A percentile compares a stretch with the other conserved stretches of the same genome.
These are phyloP conservation scores for Monosporascus sp. DNA, from an alignment of 2,329 filamentous ascomycete species.

Conservation along the genomic window DNA sequence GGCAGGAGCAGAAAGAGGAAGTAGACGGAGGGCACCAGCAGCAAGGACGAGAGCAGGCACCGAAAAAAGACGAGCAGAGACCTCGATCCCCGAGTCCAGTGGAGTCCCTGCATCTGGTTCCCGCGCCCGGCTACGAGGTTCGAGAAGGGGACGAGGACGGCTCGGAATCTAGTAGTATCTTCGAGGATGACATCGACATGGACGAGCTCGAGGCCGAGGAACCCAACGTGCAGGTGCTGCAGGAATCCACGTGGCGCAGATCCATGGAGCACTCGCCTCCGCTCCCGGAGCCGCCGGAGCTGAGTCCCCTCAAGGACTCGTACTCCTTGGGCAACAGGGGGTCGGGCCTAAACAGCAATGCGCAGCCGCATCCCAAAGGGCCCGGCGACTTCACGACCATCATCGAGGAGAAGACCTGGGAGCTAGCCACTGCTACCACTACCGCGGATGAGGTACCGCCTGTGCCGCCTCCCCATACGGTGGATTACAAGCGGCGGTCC, in stretches of 20 bases:
- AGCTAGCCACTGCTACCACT: constrained; percentile 31
- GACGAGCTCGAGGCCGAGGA: constrained; percentile 25
- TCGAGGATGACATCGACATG: constrained; percentile 41
- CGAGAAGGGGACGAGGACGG: constrained; percentile 23
- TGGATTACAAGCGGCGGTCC: constrained; percentile 20
- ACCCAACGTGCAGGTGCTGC: constrained; percentile 26
- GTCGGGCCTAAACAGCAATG: constrained; percentile 21
- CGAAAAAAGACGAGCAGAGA: constrained; percentile 12
- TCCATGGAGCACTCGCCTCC: constrained; percentile 36
- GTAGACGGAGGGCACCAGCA: constrained; percentile 40
- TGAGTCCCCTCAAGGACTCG: constrained; percentile 48
- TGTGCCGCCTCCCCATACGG: constrained; percentile 24
- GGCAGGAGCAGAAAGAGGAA: constrained; percentile 18
- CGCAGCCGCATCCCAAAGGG: constrained; percentile 25
- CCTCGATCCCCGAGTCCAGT: constrained; percentile 25
- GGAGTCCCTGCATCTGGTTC: constrained; percentile 35
- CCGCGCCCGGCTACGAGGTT: constrained; percentile 27
- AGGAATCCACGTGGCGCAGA: constrained; percentile 19
- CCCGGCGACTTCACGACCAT: constrained; percentile 40
- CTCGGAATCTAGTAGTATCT: constrained; percentile 32
- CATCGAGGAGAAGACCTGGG: constrained; percentile 41
- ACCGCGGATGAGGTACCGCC: constrained; percentile 17
- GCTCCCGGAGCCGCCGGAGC: constrained; percentile 39
- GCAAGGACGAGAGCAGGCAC: constrained; percentile 29
- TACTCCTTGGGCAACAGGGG: constrained; percentile 44